Percentiles rank a stretch among this genome's conserved stretches.
phyloP scores from a whole-genome alignment of 2,329 filamentous ascomycete genomes.

The Raffaelea deltoideospora region DNA sequence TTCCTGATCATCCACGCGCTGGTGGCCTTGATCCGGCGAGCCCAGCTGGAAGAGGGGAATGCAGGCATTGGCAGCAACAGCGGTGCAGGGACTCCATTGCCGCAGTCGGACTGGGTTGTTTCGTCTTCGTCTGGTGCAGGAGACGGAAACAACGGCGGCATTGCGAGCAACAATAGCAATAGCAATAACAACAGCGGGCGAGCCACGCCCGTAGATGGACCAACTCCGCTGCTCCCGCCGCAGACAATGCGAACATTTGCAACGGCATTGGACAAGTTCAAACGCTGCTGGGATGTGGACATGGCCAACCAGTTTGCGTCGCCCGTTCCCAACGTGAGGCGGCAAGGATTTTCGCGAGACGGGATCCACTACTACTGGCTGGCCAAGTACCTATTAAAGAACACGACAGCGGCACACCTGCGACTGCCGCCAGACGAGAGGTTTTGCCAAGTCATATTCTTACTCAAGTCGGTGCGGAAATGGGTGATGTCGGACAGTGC shows the following conservation, averaged over 20 bases:
- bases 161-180: conserved; percentile 22
- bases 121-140: too few relatives aligned
- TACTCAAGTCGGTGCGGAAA: conserved; percentile 42
- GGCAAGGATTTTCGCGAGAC: conserved; percentile 56
- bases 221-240: conserved; percentile 26
- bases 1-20: conserved; percentile 60
- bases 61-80: conserved; percentile 20
- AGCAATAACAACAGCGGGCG: conserved; percentile 30
- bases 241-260: conserved; percentile 31
- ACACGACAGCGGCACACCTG: conserved; percentile 36
- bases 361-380: conserved; percentile 62
- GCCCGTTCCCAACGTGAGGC: conserved; percentile 29
- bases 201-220: conserved; percentile 30
- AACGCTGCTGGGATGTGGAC: conserved; percentile 55
- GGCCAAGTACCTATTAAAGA: conserved; percentile 49
- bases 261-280: conserved; percentile 55
- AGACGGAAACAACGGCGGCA: conserved; percentile 23
- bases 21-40: conserved; percentile 40
- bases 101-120: conserved; percentile 42
- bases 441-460: conserved; percentile 42
- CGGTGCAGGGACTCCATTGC: conserved; percentile 33
- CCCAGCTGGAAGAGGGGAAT: conserved; percentile 26
- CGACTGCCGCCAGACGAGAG: conserved; percentile 41
- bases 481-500: conserved; percentile 51
- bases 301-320: conserved; percentile 52